Conservation (phyloP, 2,329 filamentous ascomycete species). For the Trichoderma hamatum region DNA sequence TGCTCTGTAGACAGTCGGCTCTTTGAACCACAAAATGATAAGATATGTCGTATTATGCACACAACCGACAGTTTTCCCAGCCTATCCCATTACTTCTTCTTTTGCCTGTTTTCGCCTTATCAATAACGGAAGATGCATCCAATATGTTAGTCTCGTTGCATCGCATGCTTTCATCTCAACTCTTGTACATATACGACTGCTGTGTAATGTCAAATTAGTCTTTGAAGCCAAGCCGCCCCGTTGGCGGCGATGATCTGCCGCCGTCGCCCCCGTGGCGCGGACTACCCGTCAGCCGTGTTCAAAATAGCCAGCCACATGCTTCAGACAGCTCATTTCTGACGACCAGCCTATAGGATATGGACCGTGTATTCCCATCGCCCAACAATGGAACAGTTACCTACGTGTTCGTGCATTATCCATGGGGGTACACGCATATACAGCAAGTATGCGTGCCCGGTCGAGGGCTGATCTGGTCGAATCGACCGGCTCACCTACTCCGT, state of each 20-base stretch:
- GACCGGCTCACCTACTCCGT: not conserved
- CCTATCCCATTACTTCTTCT: not conserved
- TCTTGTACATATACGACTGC: slow-evolving; percentile 18
- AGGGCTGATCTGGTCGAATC: not conserved
- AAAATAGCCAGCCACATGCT: slow-evolving; percentile 9
- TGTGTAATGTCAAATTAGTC: slow-evolving; percentile 3
- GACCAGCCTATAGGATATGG: not conserved
- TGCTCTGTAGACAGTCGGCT: not conserved
- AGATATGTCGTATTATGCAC: not conserved
- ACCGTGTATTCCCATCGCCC: not conserved
- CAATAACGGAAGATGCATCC: not conserved
- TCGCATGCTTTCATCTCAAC: slow-evolving; percentile 3
- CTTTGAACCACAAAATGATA: not conserved
- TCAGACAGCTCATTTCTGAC: slow-evolving; percentile 8
- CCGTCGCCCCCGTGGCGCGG: slow-evolving; percentile 22
- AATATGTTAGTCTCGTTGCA: not conserved
- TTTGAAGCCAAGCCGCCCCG: slow-evolving; percentile 8
- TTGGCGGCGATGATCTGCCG: slow-evolving; percentile 25
- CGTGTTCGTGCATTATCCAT: slow-evolving; percentile 1
- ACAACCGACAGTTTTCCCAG: not conserved
- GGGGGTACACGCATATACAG: not conserved
- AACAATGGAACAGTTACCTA: not conserved
- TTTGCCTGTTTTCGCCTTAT: not conserved
- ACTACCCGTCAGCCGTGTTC: slow-evolving; percentile 8
- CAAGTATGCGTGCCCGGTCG: not conserved